These are phyloP conservation scores for Heritiera littoralis DNA, from an alignment of 345 rosid genomes.

Conservation along the genomic window DNA sequence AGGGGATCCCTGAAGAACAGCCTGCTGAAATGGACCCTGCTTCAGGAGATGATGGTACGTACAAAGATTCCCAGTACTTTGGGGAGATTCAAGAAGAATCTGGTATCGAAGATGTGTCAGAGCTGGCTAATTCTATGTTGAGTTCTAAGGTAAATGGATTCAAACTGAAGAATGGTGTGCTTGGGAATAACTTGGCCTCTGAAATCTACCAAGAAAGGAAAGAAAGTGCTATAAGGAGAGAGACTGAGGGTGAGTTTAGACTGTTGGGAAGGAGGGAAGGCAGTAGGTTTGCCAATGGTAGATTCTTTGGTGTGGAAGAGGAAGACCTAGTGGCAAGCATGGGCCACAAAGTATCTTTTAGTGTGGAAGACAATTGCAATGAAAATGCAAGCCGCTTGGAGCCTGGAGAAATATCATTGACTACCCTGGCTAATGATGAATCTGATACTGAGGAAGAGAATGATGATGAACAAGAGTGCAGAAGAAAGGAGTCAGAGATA, in stretches of 20 bases:
- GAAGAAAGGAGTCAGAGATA: slow-evolving; percentile 73
- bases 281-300: slow-evolving; percentile 43
- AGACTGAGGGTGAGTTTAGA: slow-evolving; percentile 71
- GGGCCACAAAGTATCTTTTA: slow-evolving; percentile 48
- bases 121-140: slow-evolving; percentile 20
- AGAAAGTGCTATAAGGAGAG: slow-evolving; percentile 66
- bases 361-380: slow-evolving; percentile 40
- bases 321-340: slow-evolving; percentile 45
- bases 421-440: slow-evolving; percentile 51
- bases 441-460: slow-evolving; percentile 52
- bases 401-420: slow-evolving; percentile 59
- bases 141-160: slow-evolving; percentile 30
- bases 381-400: slow-evolving; percentile 45
- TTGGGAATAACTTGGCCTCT: slow-evolving; percentile 31
- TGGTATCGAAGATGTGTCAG: slow-evolving; percentile 24
- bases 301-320: slow-evolving; percentile 51
- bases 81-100: slow-evolving; percentile 51
- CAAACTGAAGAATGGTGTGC: slow-evolving; percentile 19
- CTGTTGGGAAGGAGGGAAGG: slow-evolving; percentile 61
- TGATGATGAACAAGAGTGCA: slow-evolving; percentile 67
- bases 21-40: slow-evolving; percentile 33
- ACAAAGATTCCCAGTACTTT: slow-evolving; percentile 30
- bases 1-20: slow-evolving; percentile 55
- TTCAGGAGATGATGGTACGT: slow-evolving; percentile 23
- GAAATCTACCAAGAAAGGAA: slow-evolving; percentile 39